Base-by-base conservation (phyloP, 202 grass and related monocot species). In the Brachypodium distachyon region DNA sequence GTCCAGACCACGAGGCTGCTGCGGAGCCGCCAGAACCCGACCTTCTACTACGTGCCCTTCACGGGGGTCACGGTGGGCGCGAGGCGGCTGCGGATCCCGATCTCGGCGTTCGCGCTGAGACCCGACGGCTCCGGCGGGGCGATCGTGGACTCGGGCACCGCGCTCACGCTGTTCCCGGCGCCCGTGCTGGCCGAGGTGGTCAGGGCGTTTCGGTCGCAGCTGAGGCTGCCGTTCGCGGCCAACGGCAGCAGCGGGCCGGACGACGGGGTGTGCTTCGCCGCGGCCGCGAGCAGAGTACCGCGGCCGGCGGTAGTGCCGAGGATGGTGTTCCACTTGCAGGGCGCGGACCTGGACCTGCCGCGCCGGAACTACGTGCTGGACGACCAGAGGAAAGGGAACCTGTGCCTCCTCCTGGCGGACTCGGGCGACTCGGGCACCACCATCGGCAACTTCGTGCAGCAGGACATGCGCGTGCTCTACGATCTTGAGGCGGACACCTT, bases 141-240 rank as follows among this genome's bases (percentile, higher is more conserved):
- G 21, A 53, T 92, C 67, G 65, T 97, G 19, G 93, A 97, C 87
- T 93, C 93, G 3, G 93, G 93, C 72, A 90, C 90, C 4, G 67
- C 82, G 28, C 63, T 89, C 40, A 89, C 85, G 47, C 47, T 85
- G 10, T 58, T 93, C 14, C 89, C 86, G 27, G 21, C 18, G 0
- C 69, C 72, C 22, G 90, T 85, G 34, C 66, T 83, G 43, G 52
- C 36, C 2, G 79, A 82, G 57, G 73, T 91, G 18, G 59, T 51
- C 69, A 25, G 74, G 28, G 83, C 81, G 6, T 90, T 93, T 75
- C 9, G 19, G 3, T 28, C 56, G 56, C 77, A 82, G 71, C 39
- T 89, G 40, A 81, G 80, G 76, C 51, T 93, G 50, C 85, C 81
- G 67, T n/a, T 67, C 10, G 55, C 72, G 13, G n/a, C n/a, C n/a